Conservation (phyloP, 371 early-diverging fungal genomes). For the Chytridium lagenaria region DNA sequence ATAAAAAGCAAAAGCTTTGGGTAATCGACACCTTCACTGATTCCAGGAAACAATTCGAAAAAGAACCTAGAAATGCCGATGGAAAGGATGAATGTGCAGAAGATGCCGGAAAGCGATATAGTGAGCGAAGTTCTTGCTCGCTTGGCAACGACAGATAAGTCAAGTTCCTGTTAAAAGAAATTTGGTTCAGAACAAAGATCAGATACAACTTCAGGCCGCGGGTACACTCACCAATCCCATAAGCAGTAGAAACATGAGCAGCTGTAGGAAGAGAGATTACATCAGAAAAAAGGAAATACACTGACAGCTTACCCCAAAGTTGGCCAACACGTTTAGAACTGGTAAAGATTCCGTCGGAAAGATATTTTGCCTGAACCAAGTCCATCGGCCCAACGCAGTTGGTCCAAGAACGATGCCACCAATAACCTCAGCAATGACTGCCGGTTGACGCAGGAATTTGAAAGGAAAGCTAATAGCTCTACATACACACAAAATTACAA, state of each 20-base stretch:
- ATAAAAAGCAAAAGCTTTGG: conserved; percentile 76
- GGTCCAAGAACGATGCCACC: conserved; percentile 55
- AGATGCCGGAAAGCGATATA: conserved; percentile 33
- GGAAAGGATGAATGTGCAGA: conserved; percentile 73
- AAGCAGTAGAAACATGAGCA: conserved; percentile 80
- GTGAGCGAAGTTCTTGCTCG: conserved; percentile 14
- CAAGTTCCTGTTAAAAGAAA: conserved; percentile 14
- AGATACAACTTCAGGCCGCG: no score
- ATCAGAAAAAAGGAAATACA: conserved; percentile 65
- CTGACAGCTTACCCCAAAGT: conserved; percentile 76
- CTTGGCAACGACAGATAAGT: conserved; percentile 16
- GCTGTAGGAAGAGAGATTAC: conserved; percentile 40
- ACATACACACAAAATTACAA: conserved; percentile 43
- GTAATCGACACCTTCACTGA: conserved; percentile 3
- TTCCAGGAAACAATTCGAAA: conserved; percentile 14
- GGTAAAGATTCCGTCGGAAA: conserved; percentile 49
- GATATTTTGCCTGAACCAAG: conserved; percentile 23
- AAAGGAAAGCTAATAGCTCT: conserved; percentile 39
- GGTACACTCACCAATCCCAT: conserved; percentile 35
- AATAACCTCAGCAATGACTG: conserved; percentile 57
- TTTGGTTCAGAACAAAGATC: no score
- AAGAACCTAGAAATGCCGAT: conserved; percentile 59
- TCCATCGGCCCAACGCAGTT: conserved; percentile 35
- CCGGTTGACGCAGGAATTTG: conserved; percentile 46
- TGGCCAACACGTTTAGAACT: conserved; percentile 74